A percentile compares a stretch with the other conserved stretches of the same genome.
phyloP scores from a whole-genome alignment of 169 alveolate species.

The Babesia bovis region DNA sequence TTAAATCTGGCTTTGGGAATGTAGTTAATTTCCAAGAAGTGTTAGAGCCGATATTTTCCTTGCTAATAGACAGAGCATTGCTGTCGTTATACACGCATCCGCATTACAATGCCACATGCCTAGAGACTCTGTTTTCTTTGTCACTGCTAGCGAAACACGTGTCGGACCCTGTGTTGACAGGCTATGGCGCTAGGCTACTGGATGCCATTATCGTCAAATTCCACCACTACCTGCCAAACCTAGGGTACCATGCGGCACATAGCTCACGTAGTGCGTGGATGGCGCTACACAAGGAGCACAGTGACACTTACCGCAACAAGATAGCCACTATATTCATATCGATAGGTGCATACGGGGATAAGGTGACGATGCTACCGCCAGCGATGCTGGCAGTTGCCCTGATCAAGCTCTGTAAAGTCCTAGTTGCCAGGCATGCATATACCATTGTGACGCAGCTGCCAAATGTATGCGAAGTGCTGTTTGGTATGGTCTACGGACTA shows the following conservation, averaged over 20 bases:
- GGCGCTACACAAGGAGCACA: slow-evolving; percentile 31
- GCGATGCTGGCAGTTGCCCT: slow-evolving; percentile 29
- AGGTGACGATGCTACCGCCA: slow-evolving; percentile 41
- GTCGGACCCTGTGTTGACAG: slow-evolving; percentile 3
- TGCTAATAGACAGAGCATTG: slow-evolving; percentile 35
- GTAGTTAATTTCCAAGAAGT: slow-evolving; percentile 21
- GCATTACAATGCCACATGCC: slow-evolving; percentile 27
- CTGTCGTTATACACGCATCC: slow-evolving; percentile 45
- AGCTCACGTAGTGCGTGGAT: slow-evolving; percentile 35
- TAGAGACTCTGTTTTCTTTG: slow-evolving; percentile 44
- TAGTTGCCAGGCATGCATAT: background rate
- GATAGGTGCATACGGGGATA: slow-evolving; percentile 27
- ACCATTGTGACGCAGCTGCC: slow-evolving; percentile 9
- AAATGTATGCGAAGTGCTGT: slow-evolving; percentile 52
- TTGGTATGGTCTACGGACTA: slow-evolving; percentile 31
- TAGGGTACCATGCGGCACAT: background rate
- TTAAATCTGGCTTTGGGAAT: too few species aligned
- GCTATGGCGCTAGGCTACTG: slow-evolving; percentile 24
- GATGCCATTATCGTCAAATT: slow-evolving; percentile 51
- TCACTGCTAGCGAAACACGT: slow-evolving; percentile 54
- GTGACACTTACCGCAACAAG: slow-evolving; percentile 45
- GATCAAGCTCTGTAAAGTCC: slow-evolving; percentile 21
- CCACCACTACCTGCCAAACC: slow-evolving; percentile 37
- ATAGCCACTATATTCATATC: slow-evolving; percentile 53
- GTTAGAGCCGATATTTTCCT: slow-evolving; percentile 44